These are phyloP conservation scores for Gigaspora rosea DNA, from an alignment of 192 early-diverging fungal species.

Conservation along the genomic window DNA sequence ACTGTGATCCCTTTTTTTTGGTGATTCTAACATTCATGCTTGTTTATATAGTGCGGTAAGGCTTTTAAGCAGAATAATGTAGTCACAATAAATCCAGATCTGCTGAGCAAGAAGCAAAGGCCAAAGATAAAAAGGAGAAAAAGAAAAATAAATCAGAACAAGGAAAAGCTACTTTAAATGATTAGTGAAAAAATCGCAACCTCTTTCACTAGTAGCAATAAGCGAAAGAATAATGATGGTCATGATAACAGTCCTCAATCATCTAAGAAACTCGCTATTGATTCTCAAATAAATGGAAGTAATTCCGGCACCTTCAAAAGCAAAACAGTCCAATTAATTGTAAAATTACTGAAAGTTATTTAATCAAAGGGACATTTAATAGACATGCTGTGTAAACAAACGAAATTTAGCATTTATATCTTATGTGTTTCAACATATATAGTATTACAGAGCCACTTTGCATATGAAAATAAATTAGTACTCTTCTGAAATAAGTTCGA, in stretches of 20 bases:
- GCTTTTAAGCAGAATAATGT: slow-evolving; percentile 59
- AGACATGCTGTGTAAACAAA: slow-evolving; percentile 28
- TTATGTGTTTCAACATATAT: no score
- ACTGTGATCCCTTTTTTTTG: background rate
- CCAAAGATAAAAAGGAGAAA: slow-evolving; percentile 53
- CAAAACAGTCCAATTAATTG: slow-evolving; percentile 22
- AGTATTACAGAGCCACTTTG: no score
- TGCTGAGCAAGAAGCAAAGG: slow-evolving; percentile 61
- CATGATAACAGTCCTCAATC: background rate
- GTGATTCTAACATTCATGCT: background rate
- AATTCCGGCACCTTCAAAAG: background rate
- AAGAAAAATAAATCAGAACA: slow-evolving; percentile 45
- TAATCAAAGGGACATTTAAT: slow-evolving; percentile 32
- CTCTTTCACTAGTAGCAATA: background rate
- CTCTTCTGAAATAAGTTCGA: no score
- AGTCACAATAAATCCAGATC: slow-evolving; percentile 69
- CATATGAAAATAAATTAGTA: no score
- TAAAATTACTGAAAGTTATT: slow-evolving; percentile 30
- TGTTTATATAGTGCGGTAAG: slow-evolving; percentile 58
- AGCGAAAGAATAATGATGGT: slow-evolving; percentile 9
- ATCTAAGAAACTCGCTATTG: slow-evolving; percentile 7
- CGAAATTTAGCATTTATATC: no score
- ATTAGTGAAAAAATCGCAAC: background rate
- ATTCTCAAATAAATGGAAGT: background rate
- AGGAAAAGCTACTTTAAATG: slow-evolving; percentile 43